A percentile compares a stretch with the other conserved stretches of the same genome.
These are phyloP conservation scores for Tetrapisispora taiwanensis DNA, from an alignment of 805 yeast species.

Conservation along the genomic window DNA sequence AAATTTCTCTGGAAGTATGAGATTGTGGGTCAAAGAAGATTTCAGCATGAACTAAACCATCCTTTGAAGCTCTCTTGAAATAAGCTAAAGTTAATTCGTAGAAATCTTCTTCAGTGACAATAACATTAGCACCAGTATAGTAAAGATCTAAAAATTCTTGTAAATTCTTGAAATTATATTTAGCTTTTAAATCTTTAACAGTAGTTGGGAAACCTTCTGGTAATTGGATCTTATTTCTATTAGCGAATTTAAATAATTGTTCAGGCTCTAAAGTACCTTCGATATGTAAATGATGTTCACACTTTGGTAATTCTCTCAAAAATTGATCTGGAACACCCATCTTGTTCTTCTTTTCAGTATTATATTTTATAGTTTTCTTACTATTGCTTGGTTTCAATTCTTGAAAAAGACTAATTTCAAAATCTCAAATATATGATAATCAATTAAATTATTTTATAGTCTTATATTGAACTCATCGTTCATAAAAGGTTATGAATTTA, in stretches of 20 bases:
- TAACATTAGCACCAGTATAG: constrained; percentile 73
- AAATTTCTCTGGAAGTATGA: constrained; percentile 57
- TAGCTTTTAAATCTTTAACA: constrained; percentile 44
- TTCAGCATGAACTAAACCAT: constrained; percentile 62
- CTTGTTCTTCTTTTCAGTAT: background rate
- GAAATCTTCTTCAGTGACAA: constrained; percentile 60
- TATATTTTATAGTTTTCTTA: too few species aligned
- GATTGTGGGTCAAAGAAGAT: constrained; percentile 82
- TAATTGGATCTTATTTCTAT: constrained; percentile 48
- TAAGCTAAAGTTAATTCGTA: constrained; percentile 69
- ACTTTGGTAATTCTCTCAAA: constrained; percentile 65
- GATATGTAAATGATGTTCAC: constrained; percentile 78
- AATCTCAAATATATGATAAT: too few species aligned
- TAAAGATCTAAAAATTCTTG: constrained; percentile 74
- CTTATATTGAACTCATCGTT: too few species aligned
- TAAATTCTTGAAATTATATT: constrained; percentile 57
- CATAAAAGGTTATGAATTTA: too few species aligned
- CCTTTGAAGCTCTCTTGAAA: constrained; percentile 46
- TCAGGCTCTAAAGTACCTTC: constrained; percentile 81
- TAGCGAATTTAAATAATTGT: constrained; percentile 56
- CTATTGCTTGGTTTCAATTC: too few species aligned
- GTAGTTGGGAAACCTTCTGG: constrained; percentile 57
- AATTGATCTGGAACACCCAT: constrained; percentile 30
- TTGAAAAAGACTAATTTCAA: too few species aligned
- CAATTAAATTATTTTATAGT: too few species aligned